A percentile compares a stretch with the other conserved stretches of the same genome.
These are phyloP conservation scores for Mycosphaerella arachidis DNA, from an alignment of 2,329 filamentous ascomycete genomes.

Conservation along the genomic window DNA sequence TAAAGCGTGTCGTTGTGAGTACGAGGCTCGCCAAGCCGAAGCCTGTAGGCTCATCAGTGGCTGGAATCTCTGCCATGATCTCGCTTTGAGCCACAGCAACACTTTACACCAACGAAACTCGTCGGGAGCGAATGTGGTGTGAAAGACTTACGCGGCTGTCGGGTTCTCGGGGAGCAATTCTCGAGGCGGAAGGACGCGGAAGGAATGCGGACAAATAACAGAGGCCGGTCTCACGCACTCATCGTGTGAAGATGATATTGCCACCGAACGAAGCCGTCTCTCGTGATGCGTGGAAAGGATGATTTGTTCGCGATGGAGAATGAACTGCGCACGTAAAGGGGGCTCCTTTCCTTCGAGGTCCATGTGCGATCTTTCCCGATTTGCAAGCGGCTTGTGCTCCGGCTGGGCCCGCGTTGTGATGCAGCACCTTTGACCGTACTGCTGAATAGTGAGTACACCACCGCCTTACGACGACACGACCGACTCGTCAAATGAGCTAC, in stretches of 20 bases:
- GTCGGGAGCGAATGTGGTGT: background rate
- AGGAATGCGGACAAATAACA: background rate
- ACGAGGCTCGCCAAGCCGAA: constrained; percentile 3
- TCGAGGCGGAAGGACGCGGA: constrained; percentile 1
- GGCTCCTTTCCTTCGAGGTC: background rate
- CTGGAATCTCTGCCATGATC: background rate
- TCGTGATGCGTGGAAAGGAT: background rate
- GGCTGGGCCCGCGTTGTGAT: too few relatives aligned
- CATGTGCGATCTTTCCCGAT: background rate
- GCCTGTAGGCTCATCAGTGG: background rate
- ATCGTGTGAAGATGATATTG: background rate
- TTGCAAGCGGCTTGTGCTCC: background rate
- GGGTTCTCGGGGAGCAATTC: background rate
- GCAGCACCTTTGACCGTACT: too few relatives aligned
- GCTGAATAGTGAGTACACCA: too few relatives aligned
- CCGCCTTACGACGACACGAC: too few relatives aligned
- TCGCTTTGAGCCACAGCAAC: background rate
- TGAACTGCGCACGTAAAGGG: background rate
- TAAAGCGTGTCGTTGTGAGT: constrained; percentile 12
- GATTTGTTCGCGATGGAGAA: background rate
- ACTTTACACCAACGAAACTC: background rate
- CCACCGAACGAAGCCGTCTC: background rate
- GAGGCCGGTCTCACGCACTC: background rate
- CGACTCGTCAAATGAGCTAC: too few relatives aligned
- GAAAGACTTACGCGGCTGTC: constrained; percentile 6